Evolutionary conservation across 371 early-diverging fungal genomes (phyloP).

Genomic region (Batkoa obscura): DNA sequence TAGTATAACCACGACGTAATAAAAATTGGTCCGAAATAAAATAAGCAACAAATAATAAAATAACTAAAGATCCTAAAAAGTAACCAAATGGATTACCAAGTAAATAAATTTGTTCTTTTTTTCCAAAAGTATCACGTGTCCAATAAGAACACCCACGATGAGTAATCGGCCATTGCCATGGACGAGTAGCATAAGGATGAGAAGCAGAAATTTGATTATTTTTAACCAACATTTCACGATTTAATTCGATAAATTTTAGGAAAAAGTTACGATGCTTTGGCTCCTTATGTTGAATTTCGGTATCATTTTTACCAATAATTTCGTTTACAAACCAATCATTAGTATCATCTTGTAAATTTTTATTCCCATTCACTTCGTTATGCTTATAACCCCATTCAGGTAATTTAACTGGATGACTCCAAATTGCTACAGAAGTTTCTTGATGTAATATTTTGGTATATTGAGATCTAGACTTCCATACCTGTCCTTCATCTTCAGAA

Average conservation of each 20-base stretch:
- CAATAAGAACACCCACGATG: constrained; percentile 86
- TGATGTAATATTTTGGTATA: constrained; percentile 47
- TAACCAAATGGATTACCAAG: constrained; percentile 91
- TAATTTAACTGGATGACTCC: constrained; percentile 47
- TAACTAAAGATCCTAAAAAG: constrained; percentile 46
- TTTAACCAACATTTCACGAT: constrained; percentile 72
- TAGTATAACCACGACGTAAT: constrained; percentile 46
- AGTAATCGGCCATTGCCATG: constrained; percentile 77
- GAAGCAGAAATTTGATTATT: constrained; percentile 75
- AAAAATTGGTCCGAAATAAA: constrained; percentile 40
- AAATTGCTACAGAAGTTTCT: constrained; percentile 61
- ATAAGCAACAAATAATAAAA: constrained; percentile 32
- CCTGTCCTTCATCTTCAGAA: constrained; percentile 17
- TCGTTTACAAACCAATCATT: constrained; percentile 61
- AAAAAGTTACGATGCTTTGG: constrained; percentile 12
- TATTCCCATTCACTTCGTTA: constrained; percentile 92
- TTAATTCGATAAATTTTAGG: constrained; percentile 84
- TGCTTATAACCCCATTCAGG: constrained; percentile 94
- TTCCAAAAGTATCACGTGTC: constrained; percentile 39
- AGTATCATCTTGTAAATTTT: constrained; percentile 45
- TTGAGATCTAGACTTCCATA: constrained; percentile 34
- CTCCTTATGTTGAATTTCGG: not conserved
- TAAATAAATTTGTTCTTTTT: constrained; percentile 77
- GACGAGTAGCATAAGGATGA: constrained; percentile 82
- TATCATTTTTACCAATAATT: constrained; percentile 41